A percentile compares a stretch with the other conserved stretches of the same genome.
Conservation (phyloP, 1,139 yeast species). For the Yamadazyma buinensis region DNA sequence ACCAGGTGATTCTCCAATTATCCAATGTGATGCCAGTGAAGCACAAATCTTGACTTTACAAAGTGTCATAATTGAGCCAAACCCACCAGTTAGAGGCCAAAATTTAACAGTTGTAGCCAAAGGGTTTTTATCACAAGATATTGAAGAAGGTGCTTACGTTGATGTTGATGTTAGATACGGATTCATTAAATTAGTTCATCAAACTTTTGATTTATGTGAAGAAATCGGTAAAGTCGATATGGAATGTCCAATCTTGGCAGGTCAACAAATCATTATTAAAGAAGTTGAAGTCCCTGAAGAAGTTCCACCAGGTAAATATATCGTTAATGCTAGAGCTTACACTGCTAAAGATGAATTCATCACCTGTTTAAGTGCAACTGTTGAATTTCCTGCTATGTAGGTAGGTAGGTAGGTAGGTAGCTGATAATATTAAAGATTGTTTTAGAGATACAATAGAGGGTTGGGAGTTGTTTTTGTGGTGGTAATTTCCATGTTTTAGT, state of each 20-base stretch:
- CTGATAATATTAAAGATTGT: too few relatives aligned
- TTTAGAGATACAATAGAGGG: too few relatives aligned
- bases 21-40: slow-evolving; percentile 64
- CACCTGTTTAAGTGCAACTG: slow-evolving; percentile 81
- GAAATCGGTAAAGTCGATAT: slow-evolving; percentile 77
- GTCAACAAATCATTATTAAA: slow-evolving; percentile 62
- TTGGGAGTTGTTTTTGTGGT: too few relatives aligned
- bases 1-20: slow-evolving; percentile 87
- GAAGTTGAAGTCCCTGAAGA: slow-evolving; percentile 82
- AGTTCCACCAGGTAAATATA: slow-evolving; percentile 92
- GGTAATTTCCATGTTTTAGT: too few relatives aligned
- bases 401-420: too few relatives aligned
- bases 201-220: slow-evolving; percentile 88
- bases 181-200: slow-evolving; percentile 78
- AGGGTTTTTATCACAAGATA: slow-evolving; percentile 54
- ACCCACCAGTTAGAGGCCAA: slow-evolving; percentile 82
- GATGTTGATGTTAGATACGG: slow-evolving; percentile 93
- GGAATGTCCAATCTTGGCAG: slow-evolving; percentile 74
- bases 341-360: slow-evolving; percentile 76
- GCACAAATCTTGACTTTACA: slow-evolving; percentile 63
- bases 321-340: slow-evolving; percentile 84
- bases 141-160: slow-evolving; percentile 84
- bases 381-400: slow-evolving; percentile 57
- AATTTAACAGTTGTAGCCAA: slow-evolving; percentile 75
- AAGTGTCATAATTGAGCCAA: slow-evolving; percentile 63